Percentiles rank a stretch among this genome's conserved stretches.
These are phyloP conservation scores for Parasarocladium wereldwijsianum DNA, from an alignment of 2,329 filamentous ascomycete species.

Conservation along the genomic window DNA sequence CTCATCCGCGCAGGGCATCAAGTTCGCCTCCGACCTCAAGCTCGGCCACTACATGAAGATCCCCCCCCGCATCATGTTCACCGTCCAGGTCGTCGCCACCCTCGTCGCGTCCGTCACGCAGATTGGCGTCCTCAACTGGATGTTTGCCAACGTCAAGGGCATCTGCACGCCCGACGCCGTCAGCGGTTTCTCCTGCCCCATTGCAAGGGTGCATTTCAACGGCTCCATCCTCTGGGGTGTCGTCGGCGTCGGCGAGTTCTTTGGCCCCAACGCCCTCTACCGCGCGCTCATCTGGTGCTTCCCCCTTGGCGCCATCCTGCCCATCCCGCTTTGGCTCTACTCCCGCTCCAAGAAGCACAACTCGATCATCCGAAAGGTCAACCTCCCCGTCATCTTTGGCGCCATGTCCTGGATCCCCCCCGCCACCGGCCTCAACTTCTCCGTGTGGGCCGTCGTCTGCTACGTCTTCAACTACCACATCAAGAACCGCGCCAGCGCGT, in stretches of 20 bases:
- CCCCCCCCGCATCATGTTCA: constrained; percentile 62
- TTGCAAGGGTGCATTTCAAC: constrained; percentile 81
- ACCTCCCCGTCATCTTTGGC: constrained; percentile 71
- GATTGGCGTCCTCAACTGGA: constrained; percentile 79
- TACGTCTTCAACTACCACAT: constrained; percentile 72
- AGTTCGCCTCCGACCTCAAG: constrained; percentile 78
- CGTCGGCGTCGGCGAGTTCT: constrained; percentile 70
- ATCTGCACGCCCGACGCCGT: constrained; percentile 70
- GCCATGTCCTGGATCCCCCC: constrained; percentile 78
- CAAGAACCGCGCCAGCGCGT: constrained; percentile 51
- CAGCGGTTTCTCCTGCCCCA: constrained; percentile 77
- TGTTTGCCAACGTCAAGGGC: constrained; percentile 62
- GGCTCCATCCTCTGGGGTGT: constrained; percentile 83
- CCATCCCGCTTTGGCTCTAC: constrained; percentile 61
- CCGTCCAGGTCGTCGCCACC: constrained; percentile 64
- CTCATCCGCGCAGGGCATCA: constrained; percentile 75
- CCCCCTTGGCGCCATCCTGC: constrained; percentile 58
- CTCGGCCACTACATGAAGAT: constrained; percentile 84
- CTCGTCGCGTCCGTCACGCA: constrained; percentile 67
- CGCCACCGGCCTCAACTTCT: constrained; percentile 76
- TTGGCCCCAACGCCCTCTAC: constrained; percentile 62
- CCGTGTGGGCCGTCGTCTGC: constrained; percentile 73
- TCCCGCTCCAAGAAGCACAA: constrained; percentile 36
- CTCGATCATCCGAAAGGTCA: constrained; percentile 60
- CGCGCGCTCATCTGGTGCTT: constrained; percentile 70